Evolutionary conservation across 73 alveolate genomes (phyloP), one percentile per base, ranked within the genome.

Genomic region (Symbiodinium natans): DNA sequence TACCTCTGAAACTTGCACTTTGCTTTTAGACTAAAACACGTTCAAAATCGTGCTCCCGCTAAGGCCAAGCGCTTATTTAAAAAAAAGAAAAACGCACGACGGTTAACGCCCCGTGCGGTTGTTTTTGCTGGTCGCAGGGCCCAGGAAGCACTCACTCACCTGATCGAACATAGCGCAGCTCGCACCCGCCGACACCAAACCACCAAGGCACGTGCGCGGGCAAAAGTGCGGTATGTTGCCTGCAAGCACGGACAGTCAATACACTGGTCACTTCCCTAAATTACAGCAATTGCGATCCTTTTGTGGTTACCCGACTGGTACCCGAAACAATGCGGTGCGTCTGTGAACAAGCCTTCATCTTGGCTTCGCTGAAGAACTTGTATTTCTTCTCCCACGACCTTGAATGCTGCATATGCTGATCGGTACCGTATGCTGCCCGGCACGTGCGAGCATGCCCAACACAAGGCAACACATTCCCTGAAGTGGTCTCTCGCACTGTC

Each of bases 291-390:
- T 7, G 75, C n/a, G 10, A 4, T 9, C 41, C 17, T 82, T 21
- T 36, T 17, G 89, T 13, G 27, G 1, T 34, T 82, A 17, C 25
- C 13, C n/a, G 27, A 36, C 39, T 19, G n/a, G 36, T 23, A 40
- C 56, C 3, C 11, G 39, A 13, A 40, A 82, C 9, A 0, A 13
- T 40, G 15, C 41, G 36, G 10, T 17, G 29, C 48, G 5, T 8
- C 8, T 25, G 21, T n/a, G 85, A 25, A 17, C 41, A 2, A 38
- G 74, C 95, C 95, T 88, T 88, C 95, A 88, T 88, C 56, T 88
- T 88, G 59, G 74, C 48, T 56, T 88, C 95, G 73, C 95, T 88
- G 86, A 88, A 88, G 86, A 88, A 88, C 95, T 88, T 36, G 86
- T 88, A 88, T 25, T 88, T 88, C 43, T 63, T 63, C 41, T 88